Evolutionary conservation across 345 rosid species (phyloP), one percentile per base, ranked within the genome.

Genomic region (Cardamine chenopodiifolia): DNA sequence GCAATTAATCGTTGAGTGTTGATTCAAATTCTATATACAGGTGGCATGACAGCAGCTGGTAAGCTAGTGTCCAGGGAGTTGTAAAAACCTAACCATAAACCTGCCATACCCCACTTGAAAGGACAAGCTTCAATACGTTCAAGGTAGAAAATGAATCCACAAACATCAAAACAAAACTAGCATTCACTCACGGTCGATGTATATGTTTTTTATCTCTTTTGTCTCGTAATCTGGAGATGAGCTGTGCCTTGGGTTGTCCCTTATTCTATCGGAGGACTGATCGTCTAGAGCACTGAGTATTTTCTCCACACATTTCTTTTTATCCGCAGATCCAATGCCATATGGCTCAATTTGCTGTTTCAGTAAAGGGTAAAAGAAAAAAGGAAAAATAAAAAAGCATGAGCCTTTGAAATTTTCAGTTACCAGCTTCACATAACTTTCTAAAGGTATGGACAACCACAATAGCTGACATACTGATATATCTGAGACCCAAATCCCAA

Each of bases 401-500:
- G 17, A 70, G 66, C 18, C 10, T 57, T 76, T 44, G 42, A 62
- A 17, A 57, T 25, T 20, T 52, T 25, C 10, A 66, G 13, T 22
- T 26, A 48, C 45, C 14, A 67, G 57, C 34, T 60, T 54, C 48
- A 68, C 8, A 81, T 31, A 56, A 71, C 19, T 20, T 34, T 25
- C 2, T 1, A 47, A 54, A 65, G 20, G 63, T 45, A 75, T 68
- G 49, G 26, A 48, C 18, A 57, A 75, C 63, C 73, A 73, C 40
- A 28, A 66, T 42, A 45, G 62, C 47, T 72, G 48, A 45, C 72
- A 47, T 89, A 96, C 99, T 85, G 86, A 80, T 45, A 79, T 73
- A 85, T 96, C 96, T 15, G 89, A 90, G 57, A 85, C 95, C 99
- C 99, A 96, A 74, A 92, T 87, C 72, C 90, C 96, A 42, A 96